Evolutionary conservation across 2,329 filamentous ascomycete species (phyloP).

Genomic region (Aspergillus texensis): DNA sequence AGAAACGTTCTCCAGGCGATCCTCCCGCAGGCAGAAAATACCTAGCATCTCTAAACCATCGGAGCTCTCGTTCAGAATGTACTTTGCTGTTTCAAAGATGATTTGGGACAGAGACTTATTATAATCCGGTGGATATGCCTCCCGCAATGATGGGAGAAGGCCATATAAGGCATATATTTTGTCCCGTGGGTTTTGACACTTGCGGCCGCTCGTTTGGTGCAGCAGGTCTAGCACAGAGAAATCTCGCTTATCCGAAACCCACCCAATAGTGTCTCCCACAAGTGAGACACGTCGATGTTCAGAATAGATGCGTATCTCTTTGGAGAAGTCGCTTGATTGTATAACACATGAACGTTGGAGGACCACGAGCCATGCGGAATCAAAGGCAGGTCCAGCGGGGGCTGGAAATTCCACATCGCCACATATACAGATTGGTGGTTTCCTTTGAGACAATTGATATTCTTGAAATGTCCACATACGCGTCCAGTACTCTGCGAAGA

Average conservation of each 20-base stretch:
- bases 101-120: constrained; percentile 2
- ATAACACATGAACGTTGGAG: too few species aligned
- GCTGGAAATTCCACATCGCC: not conserved
- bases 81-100: not conserved
- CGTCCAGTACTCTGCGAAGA: constrained; percentile 2
- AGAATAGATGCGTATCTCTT: too few species aligned
- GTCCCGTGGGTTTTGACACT: constrained; percentile 9
- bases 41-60: not conserved
- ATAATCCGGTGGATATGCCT: constrained; percentile 12
- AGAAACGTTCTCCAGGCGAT: not conserved
- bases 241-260: too few species aligned
- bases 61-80: not conserved
- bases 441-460: constrained; percentile 1
- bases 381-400: too few species aligned
- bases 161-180: constrained; percentile 10
- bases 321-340: too few species aligned
- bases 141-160: not conserved
- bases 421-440: constrained; percentile 9
- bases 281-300: too few species aligned
- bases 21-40: not conserved
- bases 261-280: too few species aligned
- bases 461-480: constrained; percentile 16
- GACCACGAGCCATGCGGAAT: too few species aligned
- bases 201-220: constrained; percentile 1
- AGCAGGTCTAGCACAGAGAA: not conserved